Evolutionary conservation across 2,329 filamentous ascomycete species (phyloP), one percentile per base, ranked within the genome.

Genomic region (Rasamsonia emersonii): DNA sequence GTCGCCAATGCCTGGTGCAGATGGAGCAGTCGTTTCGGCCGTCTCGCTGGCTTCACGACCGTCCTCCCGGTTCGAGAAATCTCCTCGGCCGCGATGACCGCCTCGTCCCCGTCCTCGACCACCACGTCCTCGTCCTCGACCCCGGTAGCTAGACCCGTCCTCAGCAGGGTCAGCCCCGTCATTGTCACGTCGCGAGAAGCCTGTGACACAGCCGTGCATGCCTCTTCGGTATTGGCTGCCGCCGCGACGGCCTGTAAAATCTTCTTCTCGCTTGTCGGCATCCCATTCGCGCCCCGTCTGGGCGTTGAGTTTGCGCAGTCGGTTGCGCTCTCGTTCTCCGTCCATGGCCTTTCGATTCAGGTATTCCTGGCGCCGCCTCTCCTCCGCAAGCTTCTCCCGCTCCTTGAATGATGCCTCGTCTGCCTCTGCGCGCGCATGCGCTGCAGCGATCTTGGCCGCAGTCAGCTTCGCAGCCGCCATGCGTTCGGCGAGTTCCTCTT

Each of bases 381-480:
- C 64, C 14, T 68, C 67, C 1, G 73, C 70, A 7, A 73, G 58
- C 19, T 71, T 70, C 47, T 82, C 77, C n/a, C 76, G 67, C 36
- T 76, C 68, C 24, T 75, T 67, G 49, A 79, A 81, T 0, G 69
- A 71, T 3, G 75, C 75, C 33, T 72, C 68, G 42, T 82, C 78
- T n/a, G 75, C 75, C 58, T 81, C 73, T n/a, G 76, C 75, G 16
- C 75, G 68, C 1, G 71, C 72, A 47, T 82, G 75, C 0, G 74
- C 73, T 6, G 72, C 75, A 6, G 68, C 65, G 9, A 74, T 64
- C 30, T 71, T 66, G 4, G 70, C 71, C 32, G 78, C 79, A 36
- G 77, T 72, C 42, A 77, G 65, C 40, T 69, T 68, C 45, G 79
- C 79, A 20, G 67, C 64, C 5, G 70, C 73, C 38, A 82, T 71